These are phyloP conservation scores for Hemileccinum rubropunctum DNA, from an alignment of 768 basidiomycete genomes.

Conservation along the genomic window DNA sequence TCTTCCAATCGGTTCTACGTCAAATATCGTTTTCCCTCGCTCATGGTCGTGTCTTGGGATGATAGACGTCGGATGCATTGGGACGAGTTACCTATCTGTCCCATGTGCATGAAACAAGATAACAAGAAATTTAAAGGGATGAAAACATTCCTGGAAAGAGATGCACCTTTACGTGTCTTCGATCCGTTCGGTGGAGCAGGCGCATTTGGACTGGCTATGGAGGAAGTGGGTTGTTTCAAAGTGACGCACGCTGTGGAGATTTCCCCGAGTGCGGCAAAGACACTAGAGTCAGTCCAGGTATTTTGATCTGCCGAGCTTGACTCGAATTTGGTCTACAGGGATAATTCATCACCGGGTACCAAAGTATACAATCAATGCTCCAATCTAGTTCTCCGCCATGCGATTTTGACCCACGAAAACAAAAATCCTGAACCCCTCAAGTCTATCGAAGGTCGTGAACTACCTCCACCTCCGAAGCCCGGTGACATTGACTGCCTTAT, in stretches of 20 bases:
- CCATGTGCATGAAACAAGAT: slow-evolving; percentile 36
- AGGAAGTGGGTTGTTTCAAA: slow-evolving; percentile 51
- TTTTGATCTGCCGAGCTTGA: background rate
- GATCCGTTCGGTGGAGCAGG: slow-evolving; percentile 50
- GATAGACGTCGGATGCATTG: slow-evolving; percentile 31
- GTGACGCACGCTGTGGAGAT: slow-evolving; percentile 70
- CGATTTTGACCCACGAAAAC: slow-evolving; percentile 49
- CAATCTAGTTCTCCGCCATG: slow-evolving; percentile 58
- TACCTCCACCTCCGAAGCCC: slow-evolving; percentile 48
- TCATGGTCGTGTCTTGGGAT: slow-evolving; percentile 39
- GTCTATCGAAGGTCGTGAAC: slow-evolving; percentile 35
- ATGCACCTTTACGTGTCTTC: slow-evolving; percentile 31
- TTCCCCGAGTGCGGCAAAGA: slow-evolving; percentile 69
- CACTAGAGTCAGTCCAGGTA: slow-evolving; percentile 48
- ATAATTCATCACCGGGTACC: slow-evolving; percentile 50
- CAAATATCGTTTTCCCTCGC: slow-evolving; percentile 46
- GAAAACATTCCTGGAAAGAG: slow-evolving; percentile 30
- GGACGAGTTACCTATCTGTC: slow-evolving; percentile 45
- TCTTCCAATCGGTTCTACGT: slow-evolving; percentile 61
- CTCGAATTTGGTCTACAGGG: slow-evolving; percentile 24
- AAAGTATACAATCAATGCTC: slow-evolving; percentile 70
- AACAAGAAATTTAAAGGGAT: slow-evolving; percentile 32
- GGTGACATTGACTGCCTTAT: slow-evolving; percentile 60
- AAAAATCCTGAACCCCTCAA: slow-evolving; percentile 39
- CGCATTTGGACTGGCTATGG: slow-evolving; percentile 61